phyloP scores from a whole-genome alignment of 805 yeast species.

The Teunomyces kruisii region DNA sequence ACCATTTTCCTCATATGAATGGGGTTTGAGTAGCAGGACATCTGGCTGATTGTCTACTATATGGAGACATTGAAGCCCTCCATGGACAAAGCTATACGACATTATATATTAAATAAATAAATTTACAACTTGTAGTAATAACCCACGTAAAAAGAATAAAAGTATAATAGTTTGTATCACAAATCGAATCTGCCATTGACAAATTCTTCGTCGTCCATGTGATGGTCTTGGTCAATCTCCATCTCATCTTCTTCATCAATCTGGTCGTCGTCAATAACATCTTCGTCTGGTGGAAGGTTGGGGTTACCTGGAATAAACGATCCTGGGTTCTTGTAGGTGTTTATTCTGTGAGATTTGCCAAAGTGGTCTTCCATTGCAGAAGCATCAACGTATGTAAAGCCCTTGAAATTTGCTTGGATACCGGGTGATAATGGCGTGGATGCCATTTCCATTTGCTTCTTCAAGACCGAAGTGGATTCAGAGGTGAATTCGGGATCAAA shows the following conservation, averaged over 20 bases:
- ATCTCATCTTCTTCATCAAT: constrained; percentile 47
- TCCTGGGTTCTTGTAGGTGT: constrained; percentile 50
- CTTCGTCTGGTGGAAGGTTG: constrained; percentile 78
- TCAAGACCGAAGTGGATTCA: constrained; percentile 81
- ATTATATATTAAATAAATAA: not conserved
- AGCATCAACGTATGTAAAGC: constrained; percentile 95
- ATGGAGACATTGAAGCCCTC: too few species aligned
- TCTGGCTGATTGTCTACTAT: too few species aligned
- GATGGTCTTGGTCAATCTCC: constrained; percentile 57
- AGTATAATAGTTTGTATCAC: constrained; percentile 23
- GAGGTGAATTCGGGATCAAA: constrained; percentile 97
- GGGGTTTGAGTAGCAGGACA: too few species aligned
- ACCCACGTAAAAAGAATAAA: constrained; percentile 3
- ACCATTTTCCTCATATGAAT: too few species aligned
- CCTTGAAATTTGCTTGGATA: constrained; percentile 93
- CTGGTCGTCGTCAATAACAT: constrained; percentile 71
- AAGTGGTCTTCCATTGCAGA: constrained; percentile 88
- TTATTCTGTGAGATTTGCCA: constrained; percentile 38
- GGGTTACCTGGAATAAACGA: constrained; percentile 81
- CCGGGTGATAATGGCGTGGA: constrained; percentile 90
- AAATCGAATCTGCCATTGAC: constrained; percentile 89
- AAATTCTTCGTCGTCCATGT: constrained; percentile 73
- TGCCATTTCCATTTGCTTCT: constrained; percentile 60
- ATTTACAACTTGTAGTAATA: not conserved
- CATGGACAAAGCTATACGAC: not conserved